Percentiles rank a stretch among this genome's conserved stretches.
Conservation (phyloP, 371 early-diverging fungal genomes). For the Amoeboaphelidium occidentale region DNA sequence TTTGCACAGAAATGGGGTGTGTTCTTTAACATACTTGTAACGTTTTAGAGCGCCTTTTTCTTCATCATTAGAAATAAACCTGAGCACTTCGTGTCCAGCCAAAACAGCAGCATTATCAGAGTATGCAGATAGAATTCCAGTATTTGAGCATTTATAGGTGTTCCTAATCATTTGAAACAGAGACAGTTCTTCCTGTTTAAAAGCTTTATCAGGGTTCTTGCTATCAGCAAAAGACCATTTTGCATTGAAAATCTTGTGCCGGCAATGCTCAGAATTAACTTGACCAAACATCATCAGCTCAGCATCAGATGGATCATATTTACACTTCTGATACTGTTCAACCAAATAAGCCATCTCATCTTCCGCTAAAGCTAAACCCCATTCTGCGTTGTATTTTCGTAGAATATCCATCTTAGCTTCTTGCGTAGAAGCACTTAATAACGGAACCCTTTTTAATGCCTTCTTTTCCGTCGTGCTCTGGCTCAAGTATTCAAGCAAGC, state of each 20-base stretch:
- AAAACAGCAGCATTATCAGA: conserved; percentile 91
- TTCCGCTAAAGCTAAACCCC: conserved; percentile 71
- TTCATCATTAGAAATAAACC: conserved; percentile 29
- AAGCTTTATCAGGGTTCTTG: conserved; percentile 6
- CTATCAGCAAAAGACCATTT: conserved; percentile 76
- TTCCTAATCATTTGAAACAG: conserved; percentile 82
- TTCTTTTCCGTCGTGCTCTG: neutral
- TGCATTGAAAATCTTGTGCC: conserved; percentile 92
- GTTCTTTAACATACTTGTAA: conserved; percentile 14
- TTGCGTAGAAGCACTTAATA: neutral
- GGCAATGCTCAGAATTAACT: conserved; percentile 94
- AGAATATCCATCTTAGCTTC: conserved; percentile 31
- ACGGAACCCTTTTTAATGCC: neutral
- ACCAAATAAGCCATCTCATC: conserved; percentile 89
- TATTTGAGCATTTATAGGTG: conserved; percentile 54
- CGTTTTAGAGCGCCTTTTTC: conserved; percentile 1
- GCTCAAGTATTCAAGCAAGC: neutral
- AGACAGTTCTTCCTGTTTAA: conserved; percentile 32
- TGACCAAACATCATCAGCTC: conserved; percentile 96
- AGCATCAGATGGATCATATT: conserved; percentile 81
- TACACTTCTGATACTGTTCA: conserved; percentile 18
- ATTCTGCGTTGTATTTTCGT: conserved; percentile 46
- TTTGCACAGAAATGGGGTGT: conserved; percentile 42
- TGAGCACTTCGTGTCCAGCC: conserved; percentile 40
- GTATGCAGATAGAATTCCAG: conserved; percentile 72